phyloP scores from a whole-genome alignment of 2,329 filamentous ascomycete species.

The Aspergillus jensenii region DNA sequence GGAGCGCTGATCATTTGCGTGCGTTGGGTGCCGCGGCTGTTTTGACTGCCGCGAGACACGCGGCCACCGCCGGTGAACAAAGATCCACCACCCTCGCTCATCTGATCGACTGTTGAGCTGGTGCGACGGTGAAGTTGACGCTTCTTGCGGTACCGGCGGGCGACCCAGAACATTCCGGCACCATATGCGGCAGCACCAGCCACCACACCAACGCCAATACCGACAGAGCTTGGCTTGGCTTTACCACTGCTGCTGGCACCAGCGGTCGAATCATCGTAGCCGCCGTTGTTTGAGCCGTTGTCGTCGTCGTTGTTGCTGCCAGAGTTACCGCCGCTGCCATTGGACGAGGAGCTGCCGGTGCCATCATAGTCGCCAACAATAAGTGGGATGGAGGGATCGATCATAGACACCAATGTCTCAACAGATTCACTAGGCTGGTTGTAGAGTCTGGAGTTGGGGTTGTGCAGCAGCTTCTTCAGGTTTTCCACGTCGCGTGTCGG shows the following conservation, averaged over 20 bases:
- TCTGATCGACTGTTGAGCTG: slow-evolving; percentile 66
- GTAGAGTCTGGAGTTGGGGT: slow-evolving; percentile 73
- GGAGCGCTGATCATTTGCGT: slow-evolving; percentile 81
- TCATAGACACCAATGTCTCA: slow-evolving; percentile 71
- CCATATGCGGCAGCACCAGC: slow-evolving; percentile 83
- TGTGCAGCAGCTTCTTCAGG: slow-evolving; percentile 68
- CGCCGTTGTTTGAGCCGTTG: slow-evolving; percentile 36
- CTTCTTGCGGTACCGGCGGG: slow-evolving; percentile 85
- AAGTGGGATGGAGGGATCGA: slow-evolving; percentile 80
- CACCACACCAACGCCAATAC: slow-evolving; percentile 74
- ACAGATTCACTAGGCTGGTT: slow-evolving; percentile 66
- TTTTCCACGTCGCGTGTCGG: slow-evolving; percentile 67
- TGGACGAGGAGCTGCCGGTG: slow-evolving; percentile 34
- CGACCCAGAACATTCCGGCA: slow-evolving; percentile 90
- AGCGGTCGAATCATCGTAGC: slow-evolving; percentile 43
- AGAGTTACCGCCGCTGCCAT: slow-evolving; percentile 30
- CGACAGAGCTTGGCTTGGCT: slow-evolving; percentile 51
- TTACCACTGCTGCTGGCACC: slow-evolving; percentile 48
- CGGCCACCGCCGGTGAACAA: slow-evolving; percentile 46
- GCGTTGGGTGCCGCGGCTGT: slow-evolving; percentile 67
- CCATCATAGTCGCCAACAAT: slow-evolving; percentile 51
- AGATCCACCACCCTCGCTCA: slow-evolving; percentile 63
- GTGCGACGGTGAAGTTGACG: slow-evolving; percentile 73
- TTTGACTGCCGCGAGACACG: slow-evolving; percentile 51
- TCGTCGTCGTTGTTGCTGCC: slow-evolving; percentile 42